Conservation (phyloP, 2,329 filamentous ascomycete genomes). For the Pseudogymnoascus verrucosus region DNA sequence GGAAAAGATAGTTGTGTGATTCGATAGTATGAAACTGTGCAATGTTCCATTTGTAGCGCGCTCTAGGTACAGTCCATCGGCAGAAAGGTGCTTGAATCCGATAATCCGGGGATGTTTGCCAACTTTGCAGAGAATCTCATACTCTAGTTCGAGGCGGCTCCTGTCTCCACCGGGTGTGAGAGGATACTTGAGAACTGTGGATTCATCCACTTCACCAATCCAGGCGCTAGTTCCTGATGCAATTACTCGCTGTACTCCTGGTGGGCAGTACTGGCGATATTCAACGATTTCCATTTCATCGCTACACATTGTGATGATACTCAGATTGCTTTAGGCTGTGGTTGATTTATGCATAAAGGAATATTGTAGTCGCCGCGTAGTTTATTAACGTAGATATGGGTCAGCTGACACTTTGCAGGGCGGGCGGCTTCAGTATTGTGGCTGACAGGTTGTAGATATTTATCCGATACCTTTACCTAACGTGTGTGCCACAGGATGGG, state of each 20-base stretch:
- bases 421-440: too few relatives aligned
- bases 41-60: slow-evolving; percentile 12
- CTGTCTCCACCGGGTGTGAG: slow-evolving; percentile 15
- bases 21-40: background rate
- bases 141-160: slow-evolving; percentile 15
- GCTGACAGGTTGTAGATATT: too few relatives aligned
- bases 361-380: too few relatives aligned
- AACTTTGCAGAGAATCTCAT: slow-evolving; percentile 14
- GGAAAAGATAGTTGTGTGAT: background rate
- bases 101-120: slow-evolving; percentile 13
- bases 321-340: too few relatives aligned
- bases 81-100: slow-evolving; percentile 7
- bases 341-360: too few relatives aligned
- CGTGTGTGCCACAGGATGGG: too few relatives aligned
- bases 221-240: slow-evolving; percentile 1
- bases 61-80: slow-evolving; percentile 12
- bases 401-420: too few relatives aligned
- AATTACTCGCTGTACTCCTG: background rate
- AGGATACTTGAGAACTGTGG: slow-evolving; percentile 20
- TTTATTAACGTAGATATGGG: too few relatives aligned
- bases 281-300: background rate
- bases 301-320: background rate
- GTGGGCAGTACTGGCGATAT: slow-evolving; percentile 6
- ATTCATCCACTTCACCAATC: slow-evolving; percentile 20
- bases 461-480: too few relatives aligned